phyloP scores from a whole-genome alignment of 257 asterid species.

The Dorcoceras hygrometricum region DNA sequence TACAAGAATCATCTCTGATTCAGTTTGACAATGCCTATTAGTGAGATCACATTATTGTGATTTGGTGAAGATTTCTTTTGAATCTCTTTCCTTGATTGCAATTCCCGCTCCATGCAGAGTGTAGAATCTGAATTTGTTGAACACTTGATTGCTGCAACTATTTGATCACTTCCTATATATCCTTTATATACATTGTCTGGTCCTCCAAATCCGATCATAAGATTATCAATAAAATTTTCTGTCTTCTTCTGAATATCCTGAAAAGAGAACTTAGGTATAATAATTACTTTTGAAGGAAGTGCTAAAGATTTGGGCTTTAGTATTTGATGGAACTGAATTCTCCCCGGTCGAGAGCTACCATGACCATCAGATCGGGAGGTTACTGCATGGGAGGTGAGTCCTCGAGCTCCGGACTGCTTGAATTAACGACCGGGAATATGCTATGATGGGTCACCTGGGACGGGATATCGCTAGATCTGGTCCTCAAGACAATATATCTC shows the following conservation, averaged over 20 bases:
- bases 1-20: constrained; percentile 47
- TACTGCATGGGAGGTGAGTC: too few relatives aligned
- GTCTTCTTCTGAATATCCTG: constrained; percentile 57
- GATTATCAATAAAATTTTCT: constrained; percentile 46
- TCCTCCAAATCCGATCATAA: constrained; percentile 51
- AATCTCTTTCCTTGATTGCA: constrained; percentile 43
- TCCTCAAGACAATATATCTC: too few relatives aligned
- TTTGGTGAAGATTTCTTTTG: constrained; percentile 31
- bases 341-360: too few relatives aligned
- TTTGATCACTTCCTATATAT: constrained; percentile 35
- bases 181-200: constrained; percentile 46
- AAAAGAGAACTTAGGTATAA: constrained; percentile 39
- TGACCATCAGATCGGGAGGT: too few relatives aligned
- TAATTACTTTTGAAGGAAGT: constrained; percentile 27
- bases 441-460: too few relatives aligned
- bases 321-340: constrained; percentile 43
- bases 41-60: constrained; percentile 42
- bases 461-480: too few relatives aligned
- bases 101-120: constrained; percentile 41
- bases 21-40: constrained; percentile 47
- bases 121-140: constrained; percentile 44
- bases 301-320: constrained; percentile 39
- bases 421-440: too few relatives aligned
- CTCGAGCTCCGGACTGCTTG: too few relatives aligned
- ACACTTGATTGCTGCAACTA: constrained; percentile 46